These are phyloP conservation scores for Nicotiana benthamiana DNA, from an alignment of 257 asterid genomes.

Conservation along the genomic window DNA sequence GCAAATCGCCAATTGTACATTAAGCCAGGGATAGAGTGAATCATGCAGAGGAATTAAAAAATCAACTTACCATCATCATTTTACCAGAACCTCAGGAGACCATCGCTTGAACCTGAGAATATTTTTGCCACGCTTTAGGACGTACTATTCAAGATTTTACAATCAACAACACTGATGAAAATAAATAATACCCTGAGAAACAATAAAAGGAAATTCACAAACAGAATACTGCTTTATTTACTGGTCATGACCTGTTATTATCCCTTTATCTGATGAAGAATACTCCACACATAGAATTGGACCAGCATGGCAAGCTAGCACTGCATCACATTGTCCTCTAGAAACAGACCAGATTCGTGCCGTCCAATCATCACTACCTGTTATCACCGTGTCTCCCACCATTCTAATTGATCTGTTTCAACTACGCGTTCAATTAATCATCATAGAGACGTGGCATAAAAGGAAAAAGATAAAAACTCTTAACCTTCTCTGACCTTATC, in stretches of 20 bases:
- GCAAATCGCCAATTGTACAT: background rate
- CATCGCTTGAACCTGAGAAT: conserved; percentile 80
- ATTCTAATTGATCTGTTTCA: conserved; percentile 79
- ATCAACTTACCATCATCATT: conserved; percentile 73
- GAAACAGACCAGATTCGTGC: conserved; percentile 95
- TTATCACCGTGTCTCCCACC: conserved; percentile 87
- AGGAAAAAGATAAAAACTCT: conserved; percentile 4
- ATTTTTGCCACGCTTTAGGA: conserved; percentile 6
- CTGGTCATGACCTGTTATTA: conserved; percentile 60
- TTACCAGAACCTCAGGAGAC: conserved; percentile 92
- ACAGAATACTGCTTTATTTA: background rate
- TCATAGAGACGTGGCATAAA: conserved; percentile 13
- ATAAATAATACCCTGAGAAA: background rate
- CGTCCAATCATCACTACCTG: conserved; percentile 99
- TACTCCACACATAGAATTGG: conserved; percentile 87
- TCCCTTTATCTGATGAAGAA: conserved; percentile 75
- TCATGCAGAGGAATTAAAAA: background rate
- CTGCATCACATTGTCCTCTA: conserved; percentile 91
- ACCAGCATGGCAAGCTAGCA: conserved; percentile 93
- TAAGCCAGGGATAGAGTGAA: background rate
- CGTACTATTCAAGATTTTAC: background rate
- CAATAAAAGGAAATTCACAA: background rate
- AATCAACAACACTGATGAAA: background rate
- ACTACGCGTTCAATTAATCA: conserved; percentile 18
- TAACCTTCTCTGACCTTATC: conserved; percentile 53